Evolutionary conservation across 768 basidiomycete genomes (phyloP), one percentile per base, ranked within the genome.

Genomic region (Mrakia hoshinonis): DNA sequence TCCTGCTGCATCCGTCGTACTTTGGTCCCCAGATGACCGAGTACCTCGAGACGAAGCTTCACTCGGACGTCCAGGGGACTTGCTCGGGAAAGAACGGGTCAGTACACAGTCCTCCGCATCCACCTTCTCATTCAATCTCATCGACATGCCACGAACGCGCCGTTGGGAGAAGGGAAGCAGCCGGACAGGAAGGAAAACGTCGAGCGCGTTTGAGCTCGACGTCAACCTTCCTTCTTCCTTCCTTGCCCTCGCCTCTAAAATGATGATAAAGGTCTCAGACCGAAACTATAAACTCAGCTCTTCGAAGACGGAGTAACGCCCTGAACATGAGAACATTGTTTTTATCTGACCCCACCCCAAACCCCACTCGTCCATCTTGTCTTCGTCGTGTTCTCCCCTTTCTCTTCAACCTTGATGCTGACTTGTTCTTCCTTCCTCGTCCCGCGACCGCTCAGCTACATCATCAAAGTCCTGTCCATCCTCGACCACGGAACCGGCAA

Each of bases 1-100:
- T 98, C 78, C 87, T 94, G 47, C 85, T 99, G 31, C 95, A 98
- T 78, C 96, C 96, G 31, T 97, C 95, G 22, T 99, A 96, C 81
- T 99, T 99, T 78, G 94, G 94, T 10, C 91, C 95, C 12, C 89
- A 91, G 74, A 93, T 97, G 87, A 86, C 91, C 72, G 89, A 90
- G 74, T 94, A 92, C 81, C 86, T 99, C 67, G 88, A 92, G 79
- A 88, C 87, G 67, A 95, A 96, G 80, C 85, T 98, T 36, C 93
- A 96, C 77, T 87, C 91, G 20, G 93, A 96, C 78, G 94, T 97
- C 73, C 95, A 99, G 78, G 96, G 96, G 34, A 96, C 94, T 64
- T 98, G 95, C 78, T 91, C 90, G 51, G 96, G 96, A 46, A 87
- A 90, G 77, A 91, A 93, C 75, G 96, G 96, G 80, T 81, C 36